Evolutionary conservation across 805 yeast genomes (phyloP), one percentile per base, ranked within the genome.

Genomic region (Candida oleophila): DNA sequence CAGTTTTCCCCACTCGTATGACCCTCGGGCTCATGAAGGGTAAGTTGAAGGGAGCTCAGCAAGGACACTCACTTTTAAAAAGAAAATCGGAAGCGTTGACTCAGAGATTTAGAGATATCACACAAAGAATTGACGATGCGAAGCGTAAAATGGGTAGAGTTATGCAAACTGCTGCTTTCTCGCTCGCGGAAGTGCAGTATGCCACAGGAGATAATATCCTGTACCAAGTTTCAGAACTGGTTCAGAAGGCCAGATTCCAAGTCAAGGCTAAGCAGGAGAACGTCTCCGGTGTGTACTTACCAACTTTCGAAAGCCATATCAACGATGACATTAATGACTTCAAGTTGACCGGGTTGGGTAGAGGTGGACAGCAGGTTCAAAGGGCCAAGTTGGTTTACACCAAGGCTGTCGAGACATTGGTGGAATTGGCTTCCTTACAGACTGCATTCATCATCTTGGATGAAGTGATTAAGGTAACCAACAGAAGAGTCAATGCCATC

Each of bases 311-410:
- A 59, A 81, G 91, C 22, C 85, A 79, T 55, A 81, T 89, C 50
- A 87, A 90, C 61, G 89, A 87, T 52, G 81, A 82, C 9, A 87
- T 89, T 64, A 92, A 92, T 61, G 99, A 94, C 62, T 92, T 92
- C 77, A 89, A 89, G 66, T 76, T 92, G 81, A 92, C 98, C 3
- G 99, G 99, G 57, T 77, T 92, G 55, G 99, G 99, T 43, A 81
- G 97, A 66, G 99, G 99, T 69, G 98, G 99, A 53, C 98, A 92
- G 69, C 98, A 92, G 66, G 96, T 92, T 45, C 96, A 88, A 68
- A 86, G 85, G 67, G 97, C 98, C 47, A 90, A 91, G 68, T 80
- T 81, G 54, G 96, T 94, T 20, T 94, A 94, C 68, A 85, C 97
- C 33, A 88, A 85, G 60, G 96, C 97, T 12, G 97, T 94, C n/a